Percentiles rank a stretch among this genome's conserved stretches.
These are phyloP conservation scores for Hyaloscypha finlandica DNA, from an alignment of 495 filamentous ascomycete genomes.

Conservation along the genomic window DNA sequence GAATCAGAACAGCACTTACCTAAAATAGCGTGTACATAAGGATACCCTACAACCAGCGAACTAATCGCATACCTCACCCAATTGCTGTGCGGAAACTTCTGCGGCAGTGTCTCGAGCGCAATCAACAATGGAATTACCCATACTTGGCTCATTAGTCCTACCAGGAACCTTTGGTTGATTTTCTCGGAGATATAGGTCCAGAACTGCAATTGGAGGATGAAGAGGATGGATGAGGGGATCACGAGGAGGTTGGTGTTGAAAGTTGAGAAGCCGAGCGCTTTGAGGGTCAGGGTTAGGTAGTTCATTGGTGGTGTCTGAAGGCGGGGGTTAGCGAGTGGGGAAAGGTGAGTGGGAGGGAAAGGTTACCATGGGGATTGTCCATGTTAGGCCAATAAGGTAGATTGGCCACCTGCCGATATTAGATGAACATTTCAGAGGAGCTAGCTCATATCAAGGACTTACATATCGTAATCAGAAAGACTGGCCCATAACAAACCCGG, in stretches of 20 bases:
- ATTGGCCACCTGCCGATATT: constrained; percentile 55
- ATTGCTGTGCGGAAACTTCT: constrained; percentile 8
- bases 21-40: constrained; percentile 55
- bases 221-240: constrained; percentile 57
- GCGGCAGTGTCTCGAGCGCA: constrained; percentile 47
- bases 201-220: constrained; percentile 49
- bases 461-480: constrained; percentile 66
- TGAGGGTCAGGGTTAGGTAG: constrained; percentile 66
- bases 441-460: not conserved
- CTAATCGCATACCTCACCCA: constrained; percentile 60
- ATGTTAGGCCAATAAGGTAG: constrained; percentile 57
- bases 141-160: constrained; percentile 51
- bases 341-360: not conserved
- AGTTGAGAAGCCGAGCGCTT: constrained; percentile 61
- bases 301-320: constrained; percentile 43
- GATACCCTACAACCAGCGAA: constrained; percentile 51
- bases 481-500: constrained; percentile 57
- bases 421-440: not conserved
- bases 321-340: not conserved
- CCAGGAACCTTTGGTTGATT: constrained; percentile 54
- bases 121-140: constrained; percentile 61
- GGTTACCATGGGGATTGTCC: constrained; percentile 51
- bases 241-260: constrained; percentile 72
- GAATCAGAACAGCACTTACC: not conserved
- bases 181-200: constrained; percentile 61